These are phyloP conservation scores for Microdochium nivale DNA, from an alignment of 2,329 filamentous ascomycete genomes.

Conservation along the genomic window DNA sequence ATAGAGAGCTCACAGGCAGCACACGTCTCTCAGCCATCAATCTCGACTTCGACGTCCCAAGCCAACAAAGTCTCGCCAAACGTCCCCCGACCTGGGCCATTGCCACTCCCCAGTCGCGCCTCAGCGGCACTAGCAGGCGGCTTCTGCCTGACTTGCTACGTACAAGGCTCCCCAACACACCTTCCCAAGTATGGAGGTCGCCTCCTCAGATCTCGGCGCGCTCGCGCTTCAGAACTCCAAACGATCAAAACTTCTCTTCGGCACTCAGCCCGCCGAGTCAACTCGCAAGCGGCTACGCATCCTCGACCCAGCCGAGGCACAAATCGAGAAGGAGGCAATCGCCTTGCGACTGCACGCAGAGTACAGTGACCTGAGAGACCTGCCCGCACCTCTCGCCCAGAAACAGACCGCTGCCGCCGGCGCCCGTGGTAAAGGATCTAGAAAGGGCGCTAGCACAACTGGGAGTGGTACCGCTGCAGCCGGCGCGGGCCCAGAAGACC, in stretches of 20 bases:
- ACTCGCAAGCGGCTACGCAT: slow-evolving; percentile 13
- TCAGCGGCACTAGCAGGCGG: not conserved
- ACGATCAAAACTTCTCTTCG: slow-evolving; percentile 19
- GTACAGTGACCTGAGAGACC: slow-evolving; percentile 17
- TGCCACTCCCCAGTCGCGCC: not conserved
- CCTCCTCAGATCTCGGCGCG: slow-evolving; percentile 15
- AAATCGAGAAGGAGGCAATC: slow-evolving; percentile 18
- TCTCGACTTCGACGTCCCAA: no score
- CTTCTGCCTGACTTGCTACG: not conserved
- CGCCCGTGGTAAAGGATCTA: slow-evolving; percentile 15
- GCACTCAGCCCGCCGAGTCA: slow-evolving; percentile 9
- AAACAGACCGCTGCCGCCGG: slow-evolving; percentile 23
- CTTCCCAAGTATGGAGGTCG: slow-evolving; percentile 11
- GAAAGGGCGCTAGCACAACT: slow-evolving; percentile 9
- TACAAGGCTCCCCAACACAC: not conserved
- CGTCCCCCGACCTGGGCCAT: no score
- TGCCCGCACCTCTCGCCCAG: slow-evolving; percentile 23
- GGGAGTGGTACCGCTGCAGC: slow-evolving; percentile 9
- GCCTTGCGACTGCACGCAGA: slow-evolving; percentile 22
- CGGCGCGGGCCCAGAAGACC: slow-evolving; percentile 20
- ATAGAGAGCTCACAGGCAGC: not conserved
- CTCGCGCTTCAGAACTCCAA: slow-evolving; percentile 19
- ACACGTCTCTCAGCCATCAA: no score
- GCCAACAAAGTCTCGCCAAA: no score
- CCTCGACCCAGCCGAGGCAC: slow-evolving; percentile 13